Percentiles rank a stretch among this genome's conserved stretches.
Conservation (phyloP, 2,329 filamentous ascomycete genomes). For the Trichoderma cornu-damae region DNA sequence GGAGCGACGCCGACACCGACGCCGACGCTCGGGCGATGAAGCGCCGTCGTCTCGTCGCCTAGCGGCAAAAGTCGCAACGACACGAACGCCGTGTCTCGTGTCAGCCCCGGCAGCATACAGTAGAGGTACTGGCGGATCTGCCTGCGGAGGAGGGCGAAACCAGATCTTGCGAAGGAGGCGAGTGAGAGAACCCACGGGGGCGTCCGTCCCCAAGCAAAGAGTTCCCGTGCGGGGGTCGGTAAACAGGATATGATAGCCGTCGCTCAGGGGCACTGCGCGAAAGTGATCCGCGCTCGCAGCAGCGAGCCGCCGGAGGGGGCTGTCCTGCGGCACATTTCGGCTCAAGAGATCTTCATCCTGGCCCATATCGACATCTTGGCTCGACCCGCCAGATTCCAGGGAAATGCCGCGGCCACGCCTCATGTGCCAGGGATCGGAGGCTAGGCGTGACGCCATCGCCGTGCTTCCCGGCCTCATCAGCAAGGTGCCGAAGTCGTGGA, state of each 20-base stretch:
- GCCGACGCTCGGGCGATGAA: too few relatives aligned
- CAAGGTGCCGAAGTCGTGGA: slow-evolving; percentile 25
- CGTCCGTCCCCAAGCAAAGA: slow-evolving; percentile 58
- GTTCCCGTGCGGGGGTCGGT: slow-evolving; percentile 53
- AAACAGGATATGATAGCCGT: slow-evolving; percentile 61
- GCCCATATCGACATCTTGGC: neutral
- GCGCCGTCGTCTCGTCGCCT: slow-evolving; percentile 11
- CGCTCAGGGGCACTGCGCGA: slow-evolving; percentile 58
- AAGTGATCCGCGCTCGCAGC: slow-evolving; percentile 53
- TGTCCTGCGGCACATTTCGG: slow-evolving; percentile 20
- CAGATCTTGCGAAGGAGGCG: slow-evolving; percentile 54
- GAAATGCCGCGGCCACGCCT: slow-evolving; percentile 2
- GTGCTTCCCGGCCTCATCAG: slow-evolving; percentile 22
- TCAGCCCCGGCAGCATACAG: slow-evolving; percentile 55
- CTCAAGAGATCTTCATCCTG: slow-evolving; percentile 19
- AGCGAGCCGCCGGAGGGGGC: slow-evolving; percentile 29
- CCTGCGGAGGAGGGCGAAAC: slow-evolving; percentile 37
- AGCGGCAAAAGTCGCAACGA: slow-evolving; percentile 53
- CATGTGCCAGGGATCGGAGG: slow-evolving; percentile 17
- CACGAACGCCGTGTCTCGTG: slow-evolving; percentile 50
- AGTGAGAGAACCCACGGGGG: slow-evolving; percentile 46
- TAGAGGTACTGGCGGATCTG: slow-evolving; percentile 37
- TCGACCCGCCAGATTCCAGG: neutral
- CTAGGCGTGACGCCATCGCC: slow-evolving; percentile 21
- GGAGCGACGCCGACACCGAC: too few relatives aligned